Base-by-base conservation (phyloP, 2,329 filamentous ascomycete genomes). In the Aspergillus latus region DNA sequence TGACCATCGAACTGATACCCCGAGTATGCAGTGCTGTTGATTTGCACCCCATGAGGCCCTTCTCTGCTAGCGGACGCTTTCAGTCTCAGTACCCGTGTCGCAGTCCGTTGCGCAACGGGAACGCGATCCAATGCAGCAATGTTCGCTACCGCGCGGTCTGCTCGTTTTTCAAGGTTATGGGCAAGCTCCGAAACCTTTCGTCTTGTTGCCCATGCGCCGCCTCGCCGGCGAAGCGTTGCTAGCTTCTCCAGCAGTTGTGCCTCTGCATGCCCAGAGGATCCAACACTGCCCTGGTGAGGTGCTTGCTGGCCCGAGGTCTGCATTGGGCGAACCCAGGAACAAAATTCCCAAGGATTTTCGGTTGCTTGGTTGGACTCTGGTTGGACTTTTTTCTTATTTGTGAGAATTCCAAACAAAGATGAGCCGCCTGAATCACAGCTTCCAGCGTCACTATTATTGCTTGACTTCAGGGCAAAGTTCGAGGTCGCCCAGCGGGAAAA, bases 371-470 rank as follows among this genome's bases (percentile, higher is more conserved):
- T 42, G 15, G 42, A 26, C 5, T n/a, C 47, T 4, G 13, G 11
- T 32, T 55, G 49, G 9, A 49, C 43, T 32, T 56, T 60, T 43
- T 52, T 62, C 39, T 37, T 52, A n/a, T 52, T 55, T 42, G 57
- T 29, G 16, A 66, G 28, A 32, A 59, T 62, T 11, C 59, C 55
- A 62, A 67, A 68, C 29, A 65, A 51, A 8, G 60, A 56, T 26
- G 57, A 58, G n/a, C 49, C 51, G 16, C 47, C 43, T 32, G 54
- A 52, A 36, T 56, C 54, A 49, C 45, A 54, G 49, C 60, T 60
- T 3, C 43, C 45, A 9, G 49, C 44, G 36, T 58, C 56, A 21
- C 57, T 60, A n/a, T 45, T 32, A 32, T 59, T 61, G 32, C 51
- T 58, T 30, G 54, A 21, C 26, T 47, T 57, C 7, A 52, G n/a